These are phyloP conservation scores for Jackrogersella multiformis DNA, from an alignment of 495 filamentous ascomycete genomes.

Conservation along the genomic window DNA sequence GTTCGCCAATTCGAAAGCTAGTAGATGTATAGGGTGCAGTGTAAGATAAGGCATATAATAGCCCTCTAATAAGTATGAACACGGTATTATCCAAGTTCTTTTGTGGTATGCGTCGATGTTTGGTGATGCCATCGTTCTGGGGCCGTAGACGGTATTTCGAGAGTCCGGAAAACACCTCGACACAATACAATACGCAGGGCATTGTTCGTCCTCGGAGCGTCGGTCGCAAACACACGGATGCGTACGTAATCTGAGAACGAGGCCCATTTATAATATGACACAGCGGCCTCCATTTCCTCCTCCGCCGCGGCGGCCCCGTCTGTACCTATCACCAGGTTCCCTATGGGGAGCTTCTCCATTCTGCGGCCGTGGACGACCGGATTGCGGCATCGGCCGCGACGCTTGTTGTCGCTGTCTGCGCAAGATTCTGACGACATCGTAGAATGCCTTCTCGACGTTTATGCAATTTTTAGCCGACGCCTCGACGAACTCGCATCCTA, in stretches of 20 bases:
- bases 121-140: slow-evolving; percentile 16
- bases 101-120: slow-evolving; percentile 23
- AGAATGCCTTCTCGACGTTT: slow-evolving; percentile 98
- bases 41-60: slow-evolving; percentile 37
- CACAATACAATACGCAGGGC: slow-evolving; percentile 10
- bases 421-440: slow-evolving; percentile 92
- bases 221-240: slow-evolving; percentile 20
- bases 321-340: slow-evolving; percentile 32
- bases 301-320: slow-evolving; percentile 26
- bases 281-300: slow-evolving; percentile 29
- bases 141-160: slow-evolving; percentile 2
- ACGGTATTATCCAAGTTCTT: slow-evolving; percentile 21
- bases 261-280: slow-evolving; percentile 39
- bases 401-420: slow-evolving; percentile 77
- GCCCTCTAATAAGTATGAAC: slow-evolving; percentile 40
- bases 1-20: slow-evolving; percentile 48
- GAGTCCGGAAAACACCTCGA: slow-evolving; percentile 7
- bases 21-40: slow-evolving; percentile 46
- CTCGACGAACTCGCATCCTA: slow-evolving; percentile 97
- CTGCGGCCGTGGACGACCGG: slow-evolving; percentile 36
- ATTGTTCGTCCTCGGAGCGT: slow-evolving; percentile 24
- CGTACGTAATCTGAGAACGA: slow-evolving; percentile 15
- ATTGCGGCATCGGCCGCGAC: slow-evolving; percentile 49
- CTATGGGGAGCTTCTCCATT: slow-evolving; percentile 37
- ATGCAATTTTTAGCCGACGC: slow-evolving; percentile 99